A percentile compares a stretch with the other conserved stretches of the same genome.
phyloP scores from a whole-genome alignment of 2,329 filamentous ascomycete species.

The Geoglossum cookeanum region DNA sequence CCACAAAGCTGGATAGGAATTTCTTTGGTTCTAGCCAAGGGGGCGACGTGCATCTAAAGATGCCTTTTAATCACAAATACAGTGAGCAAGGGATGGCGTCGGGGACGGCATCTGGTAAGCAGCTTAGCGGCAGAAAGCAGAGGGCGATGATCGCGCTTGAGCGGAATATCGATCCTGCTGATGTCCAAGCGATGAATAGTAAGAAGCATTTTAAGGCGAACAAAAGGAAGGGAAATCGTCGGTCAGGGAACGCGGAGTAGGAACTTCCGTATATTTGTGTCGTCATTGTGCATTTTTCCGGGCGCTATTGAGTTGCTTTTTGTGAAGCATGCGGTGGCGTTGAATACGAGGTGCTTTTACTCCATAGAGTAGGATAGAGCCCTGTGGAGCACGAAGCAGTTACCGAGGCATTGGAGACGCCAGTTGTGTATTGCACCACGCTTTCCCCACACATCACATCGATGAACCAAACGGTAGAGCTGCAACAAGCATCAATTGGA shows the following conservation, averaged over 20 bases:
- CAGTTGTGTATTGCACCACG: neutral
- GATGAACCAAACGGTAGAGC: neutral
- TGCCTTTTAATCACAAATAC: slow-evolving; percentile 84
- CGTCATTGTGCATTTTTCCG: neutral
- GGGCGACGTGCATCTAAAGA: slow-evolving; percentile 45
- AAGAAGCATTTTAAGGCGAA: slow-evolving; percentile 92
- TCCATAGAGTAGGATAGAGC: no score
- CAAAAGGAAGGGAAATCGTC: slow-evolving; percentile 29
- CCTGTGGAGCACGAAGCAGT: no score
- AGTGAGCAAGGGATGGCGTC: slow-evolving; percentile 50
- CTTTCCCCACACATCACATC: neutral
- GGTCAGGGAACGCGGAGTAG: neutral
- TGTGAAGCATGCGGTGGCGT: neutral
- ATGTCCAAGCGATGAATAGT: slow-evolving; percentile 41
- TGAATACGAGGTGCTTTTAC: no score
- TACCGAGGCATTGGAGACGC: neutral
- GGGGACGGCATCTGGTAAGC: slow-evolving; percentile 46
- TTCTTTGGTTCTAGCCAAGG: slow-evolving; percentile 59
- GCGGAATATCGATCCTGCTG: slow-evolving; percentile 64
- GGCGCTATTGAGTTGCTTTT: neutral
- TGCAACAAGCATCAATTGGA: neutral
- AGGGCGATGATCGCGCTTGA: slow-evolving; percentile 65
- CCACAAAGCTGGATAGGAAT: slow-evolving; percentile 59
- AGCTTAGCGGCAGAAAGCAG: slow-evolving; percentile 67
- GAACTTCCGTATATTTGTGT: neutral